phyloP scores from a whole-genome alignment of 208 protist genomes.

The Acanthamoeba lenticulata region DNA sequence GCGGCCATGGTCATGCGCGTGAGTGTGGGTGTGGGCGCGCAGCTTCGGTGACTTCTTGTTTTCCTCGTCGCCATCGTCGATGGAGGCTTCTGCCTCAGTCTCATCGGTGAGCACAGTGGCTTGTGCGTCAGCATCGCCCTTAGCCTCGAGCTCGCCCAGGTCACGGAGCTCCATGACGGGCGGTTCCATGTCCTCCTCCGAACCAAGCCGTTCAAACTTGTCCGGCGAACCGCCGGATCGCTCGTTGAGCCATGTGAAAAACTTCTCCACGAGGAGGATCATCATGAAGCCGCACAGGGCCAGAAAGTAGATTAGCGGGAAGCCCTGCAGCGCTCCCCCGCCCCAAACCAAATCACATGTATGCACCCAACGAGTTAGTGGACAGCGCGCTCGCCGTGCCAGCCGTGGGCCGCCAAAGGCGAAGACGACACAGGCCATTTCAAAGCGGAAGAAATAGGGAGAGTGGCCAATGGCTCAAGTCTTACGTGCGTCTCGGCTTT shows the following conservation, averaged over 20 bases:
- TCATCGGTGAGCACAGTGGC: neutral
- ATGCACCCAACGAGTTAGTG: neutral
- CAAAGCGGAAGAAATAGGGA: too few species aligned
- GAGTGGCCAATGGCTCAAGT: neutral
- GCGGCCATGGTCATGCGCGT: neutral
- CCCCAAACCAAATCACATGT: too few species aligned
- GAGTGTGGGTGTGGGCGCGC: too few species aligned
- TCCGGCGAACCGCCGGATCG: neutral
- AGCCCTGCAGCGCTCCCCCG: neutral
- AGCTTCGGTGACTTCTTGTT: too few species aligned
- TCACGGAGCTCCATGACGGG: neutral
- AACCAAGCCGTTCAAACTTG: constrained; percentile 34
- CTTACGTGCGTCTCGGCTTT: neutral
- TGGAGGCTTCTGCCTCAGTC: neutral
- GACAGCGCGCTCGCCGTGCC: neutral
- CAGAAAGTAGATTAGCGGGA: constrained; percentile 23
- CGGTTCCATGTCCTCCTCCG: neutral
- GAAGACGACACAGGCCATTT: too few species aligned
- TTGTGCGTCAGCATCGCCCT: neutral
- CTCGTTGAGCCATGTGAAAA: constrained; percentile 17
- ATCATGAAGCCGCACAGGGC: constrained; percentile 52
- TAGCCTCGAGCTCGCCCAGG: neutral
- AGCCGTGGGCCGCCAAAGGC: too few species aligned
- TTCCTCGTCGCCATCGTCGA: neutral
- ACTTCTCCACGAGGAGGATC: constrained; percentile 24